Conservation (phyloP, 2,329 filamentous ascomycete genomes). For the Paecilomyces niveus region DNA sequence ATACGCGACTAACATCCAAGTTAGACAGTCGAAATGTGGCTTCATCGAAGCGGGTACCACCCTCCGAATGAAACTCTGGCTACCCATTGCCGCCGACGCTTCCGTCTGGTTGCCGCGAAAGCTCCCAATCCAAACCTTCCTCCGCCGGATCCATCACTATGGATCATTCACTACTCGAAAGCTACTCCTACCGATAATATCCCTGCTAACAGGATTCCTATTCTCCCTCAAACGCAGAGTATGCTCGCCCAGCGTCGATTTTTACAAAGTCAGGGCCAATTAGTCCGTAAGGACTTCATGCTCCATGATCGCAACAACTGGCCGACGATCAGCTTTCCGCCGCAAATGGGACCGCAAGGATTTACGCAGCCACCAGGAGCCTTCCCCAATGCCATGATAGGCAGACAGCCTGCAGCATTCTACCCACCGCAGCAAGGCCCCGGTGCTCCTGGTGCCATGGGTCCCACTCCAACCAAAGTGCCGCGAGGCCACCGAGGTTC, state of each 20-base stretch:
- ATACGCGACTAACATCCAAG: conserved; percentile 4
- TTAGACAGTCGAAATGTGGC: conserved; percentile 81
- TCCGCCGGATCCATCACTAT: conserved; percentile 71
- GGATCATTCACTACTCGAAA: conserved; percentile 84
- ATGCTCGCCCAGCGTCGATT: conserved; percentile 45
- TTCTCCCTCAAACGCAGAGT: conserved; percentile 34
- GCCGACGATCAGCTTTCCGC: conserved; percentile 72
- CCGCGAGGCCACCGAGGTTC: conserved; percentile 40
- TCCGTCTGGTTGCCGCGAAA: conserved; percentile 70
- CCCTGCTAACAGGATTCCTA: conserved; percentile 53
- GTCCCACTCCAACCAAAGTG: conserved; percentile 20
- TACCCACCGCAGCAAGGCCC: conserved; percentile 24
- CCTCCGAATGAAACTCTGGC: conserved; percentile 65
- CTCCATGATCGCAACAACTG: conserved; percentile 82
- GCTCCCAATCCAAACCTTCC: conserved; percentile 62
- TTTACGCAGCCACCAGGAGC: conserved; percentile 44
- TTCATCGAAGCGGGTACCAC: conserved; percentile 73
- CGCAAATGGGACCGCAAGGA: conserved; percentile 43
- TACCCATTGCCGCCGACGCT: conserved; percentile 73
- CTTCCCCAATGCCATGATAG: conserved; percentile 28
- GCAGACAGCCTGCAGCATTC: conserved; percentile 24
- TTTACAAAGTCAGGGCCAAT: conserved; percentile 67
- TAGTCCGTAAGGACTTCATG: conserved; percentile 90
- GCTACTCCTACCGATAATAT: conserved; percentile 68
- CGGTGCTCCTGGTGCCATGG: conserved; percentile 18